Evolutionary conservation across 1,284 basidiomycete species (phyloP).

Genomic region (Thecaphora frezii): DNA sequence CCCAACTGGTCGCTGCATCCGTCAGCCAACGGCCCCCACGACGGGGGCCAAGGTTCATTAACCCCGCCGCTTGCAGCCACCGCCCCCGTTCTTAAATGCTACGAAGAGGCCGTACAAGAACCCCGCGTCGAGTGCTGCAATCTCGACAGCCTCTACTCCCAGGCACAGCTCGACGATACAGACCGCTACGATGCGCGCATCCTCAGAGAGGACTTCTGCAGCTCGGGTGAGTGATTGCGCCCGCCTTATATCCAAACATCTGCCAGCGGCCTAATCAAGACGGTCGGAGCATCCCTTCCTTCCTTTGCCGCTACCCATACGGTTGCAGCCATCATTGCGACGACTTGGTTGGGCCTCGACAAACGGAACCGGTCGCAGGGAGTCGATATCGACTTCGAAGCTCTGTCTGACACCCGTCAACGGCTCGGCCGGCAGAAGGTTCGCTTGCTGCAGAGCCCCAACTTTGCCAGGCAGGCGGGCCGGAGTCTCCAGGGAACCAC

Average conservation of each 20-base stretch:
- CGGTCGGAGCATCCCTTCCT: too few species aligned
- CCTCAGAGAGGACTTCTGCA: constrained; percentile 49
- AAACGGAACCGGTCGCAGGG: constrained; percentile 28
- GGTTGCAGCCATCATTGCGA: constrained; percentile 36
- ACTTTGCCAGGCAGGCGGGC: constrained; percentile 1
- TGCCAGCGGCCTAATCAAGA: too few species aligned
- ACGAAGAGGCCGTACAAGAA: constrained; percentile 51
- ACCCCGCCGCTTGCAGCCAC: constrained; percentile 24
- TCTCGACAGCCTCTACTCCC: constrained; percentile 41
- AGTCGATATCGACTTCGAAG: constrained; percentile 46
- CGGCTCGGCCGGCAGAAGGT: constrained; percentile 12
- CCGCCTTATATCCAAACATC: too few species aligned
- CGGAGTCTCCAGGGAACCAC: neutral
- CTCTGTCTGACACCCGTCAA: constrained; percentile 28
- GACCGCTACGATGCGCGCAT: constrained; percentile 35
- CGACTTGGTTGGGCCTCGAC: constrained; percentile 36
- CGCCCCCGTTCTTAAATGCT: constrained; percentile 32
- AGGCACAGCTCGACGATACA: constrained; percentile 23
- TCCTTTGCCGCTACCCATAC: too few species aligned
- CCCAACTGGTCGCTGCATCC: constrained; percentile 3
- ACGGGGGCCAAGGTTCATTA: too few species aligned
- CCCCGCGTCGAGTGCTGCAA: constrained; percentile 41
- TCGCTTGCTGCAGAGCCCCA: constrained; percentile 32
- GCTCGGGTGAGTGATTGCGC: constrained; percentile 9
- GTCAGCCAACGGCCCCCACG: too few species aligned